A percentile compares a stretch with the other conserved stretches of the same genome.
Evolutionary conservation across 2,329 filamentous ascomycete species (phyloP).

Genomic region (Ceratocystis ficicola): DNA sequence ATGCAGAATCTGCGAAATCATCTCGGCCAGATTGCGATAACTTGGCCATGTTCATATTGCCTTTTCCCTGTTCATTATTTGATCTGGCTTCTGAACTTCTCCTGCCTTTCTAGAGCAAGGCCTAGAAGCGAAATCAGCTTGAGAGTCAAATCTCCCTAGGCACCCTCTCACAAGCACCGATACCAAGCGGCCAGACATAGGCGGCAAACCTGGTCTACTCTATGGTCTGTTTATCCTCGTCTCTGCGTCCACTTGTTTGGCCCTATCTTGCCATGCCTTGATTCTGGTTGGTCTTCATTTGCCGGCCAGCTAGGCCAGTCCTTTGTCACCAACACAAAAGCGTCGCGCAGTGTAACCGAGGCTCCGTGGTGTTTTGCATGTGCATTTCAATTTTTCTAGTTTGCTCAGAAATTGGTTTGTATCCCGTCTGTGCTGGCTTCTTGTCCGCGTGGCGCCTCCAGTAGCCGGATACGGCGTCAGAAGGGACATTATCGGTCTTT

Average conservation of each 20-base stretch:
- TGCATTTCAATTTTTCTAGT: too few species aligned
- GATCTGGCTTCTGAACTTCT: background rate
- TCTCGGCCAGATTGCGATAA: background rate
- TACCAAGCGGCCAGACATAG: too few species aligned
- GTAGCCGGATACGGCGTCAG: conserved; percentile 16
- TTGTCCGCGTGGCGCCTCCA: conserved; percentile 17
- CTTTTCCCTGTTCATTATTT: background rate
- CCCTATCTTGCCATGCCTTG: background rate
- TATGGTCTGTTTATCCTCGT: background rate
- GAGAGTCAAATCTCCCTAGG: background rate
- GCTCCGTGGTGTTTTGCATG: conserved; percentile 1
- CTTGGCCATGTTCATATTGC: background rate
- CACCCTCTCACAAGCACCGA: conserved; percentile 11
- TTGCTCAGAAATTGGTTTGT: conserved; percentile 8
- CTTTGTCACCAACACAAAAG: background rate
- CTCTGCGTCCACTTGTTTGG: conserved; percentile 1
- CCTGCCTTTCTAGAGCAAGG: background rate
- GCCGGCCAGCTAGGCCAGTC: background rate
- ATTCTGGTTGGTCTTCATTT: background rate
- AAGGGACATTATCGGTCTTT: background rate
- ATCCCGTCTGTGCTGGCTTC: background rate
- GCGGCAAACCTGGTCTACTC: too few species aligned
- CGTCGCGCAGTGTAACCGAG: conserved; percentile 3
- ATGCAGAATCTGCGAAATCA: conserved; percentile 7
- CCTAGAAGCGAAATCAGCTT: background rate